Percentiles rank a stretch among this genome's conserved stretches.
Conservation (phyloP, 306 rosid genomes). For the Corylus americana region DNA sequence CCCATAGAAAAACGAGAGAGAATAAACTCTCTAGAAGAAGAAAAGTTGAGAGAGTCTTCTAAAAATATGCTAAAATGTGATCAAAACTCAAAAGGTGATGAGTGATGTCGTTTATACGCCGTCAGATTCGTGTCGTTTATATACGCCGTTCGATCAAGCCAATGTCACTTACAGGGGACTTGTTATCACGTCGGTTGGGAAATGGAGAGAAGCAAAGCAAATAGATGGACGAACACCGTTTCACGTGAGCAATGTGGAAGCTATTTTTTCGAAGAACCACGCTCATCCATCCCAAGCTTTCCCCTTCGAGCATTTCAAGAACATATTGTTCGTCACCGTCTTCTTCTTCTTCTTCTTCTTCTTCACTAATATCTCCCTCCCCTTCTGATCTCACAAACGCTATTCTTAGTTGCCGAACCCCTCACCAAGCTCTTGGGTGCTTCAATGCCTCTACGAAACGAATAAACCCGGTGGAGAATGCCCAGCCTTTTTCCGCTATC, state of each 20-base stretch:
- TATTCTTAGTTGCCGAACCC: slow-evolving; percentile 33
- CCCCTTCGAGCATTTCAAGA: slow-evolving; percentile 11
- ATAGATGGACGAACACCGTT: not conserved
- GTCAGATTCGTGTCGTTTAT: too few relatives aligned
- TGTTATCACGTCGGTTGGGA: too few relatives aligned
- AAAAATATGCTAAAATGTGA: too few relatives aligned
- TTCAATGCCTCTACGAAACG: slow-evolving; percentile 30
- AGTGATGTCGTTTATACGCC: too few relatives aligned
- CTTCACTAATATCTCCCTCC: not conserved
- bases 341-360: slow-evolving; percentile 18
- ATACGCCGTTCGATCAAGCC: too few relatives aligned
- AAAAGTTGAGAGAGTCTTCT: too few relatives aligned
- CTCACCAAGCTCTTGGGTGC: slow-evolving; percentile 35
- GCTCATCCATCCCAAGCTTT: not conserved
- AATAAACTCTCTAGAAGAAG: too few relatives aligned
- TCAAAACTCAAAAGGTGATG: too few relatives aligned
- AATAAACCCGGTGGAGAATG: slow-evolving; percentile 17
- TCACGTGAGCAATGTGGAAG: slow-evolving; percentile 35
- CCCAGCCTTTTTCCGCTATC: slow-evolving; percentile 39
- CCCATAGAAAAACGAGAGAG: too few relatives aligned
- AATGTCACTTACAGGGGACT: too few relatives aligned
- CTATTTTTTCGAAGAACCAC: slow-evolving; percentile 19
- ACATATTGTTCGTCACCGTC: slow-evolving; percentile 11
- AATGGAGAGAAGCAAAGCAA: not conserved
- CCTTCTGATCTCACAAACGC: slow-evolving; percentile 21